Evolutionary conservation across 1,284 basidiomycete species (phyloP), one percentile per base, ranked within the genome.

Genomic region (Moesziomyces antarcticus): DNA sequence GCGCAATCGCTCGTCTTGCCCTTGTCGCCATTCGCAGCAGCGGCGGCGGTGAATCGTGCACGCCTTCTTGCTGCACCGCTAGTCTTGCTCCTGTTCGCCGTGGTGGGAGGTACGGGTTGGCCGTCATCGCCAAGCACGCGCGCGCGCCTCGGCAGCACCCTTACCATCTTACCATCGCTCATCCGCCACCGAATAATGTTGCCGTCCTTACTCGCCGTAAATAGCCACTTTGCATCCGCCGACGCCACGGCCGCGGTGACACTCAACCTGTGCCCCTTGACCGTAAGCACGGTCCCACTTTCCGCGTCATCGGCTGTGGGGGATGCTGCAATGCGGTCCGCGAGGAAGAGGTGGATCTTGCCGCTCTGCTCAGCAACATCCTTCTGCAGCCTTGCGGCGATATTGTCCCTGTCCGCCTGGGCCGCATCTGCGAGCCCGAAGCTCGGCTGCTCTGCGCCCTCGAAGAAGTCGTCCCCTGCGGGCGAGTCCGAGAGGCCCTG

Each of bases 351-450:
- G 84, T 94, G 92, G n/a, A 94, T 86, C 83, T 91, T 93, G 50
- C 81, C 75, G 22, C 68, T 68, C 24, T 73, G 60, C 24, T 80
- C 74, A 13, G 75, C 61, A 13, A 80, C 80, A 48, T 82, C 82
- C 63, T 77, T 77, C 35, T 93, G 92, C 71, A 99, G 86, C 49
- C 95, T 87, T 18, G 93, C 89, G 45, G 93, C 92, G 68, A 99
- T 93, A 73, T 97, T 88, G 71, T 97, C 94, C 74, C 89, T 89
- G 86, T 98, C 95, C 50, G 96, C 90, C 73, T 95, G 93, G 0
- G 93, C 93, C 3, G 96, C 96, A 81, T 99, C 95, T 70, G 91
- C 93, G 2, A 73, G 24, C 2, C 64, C 70, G 21, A 72, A 69
- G 3, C 22, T 24, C 6, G 56, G 56, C 21, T 41, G 13, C 67